These are phyloP conservation scores for Pichia sporocuriosa DNA, from an alignment of 805 yeast genomes.

Conservation along the genomic window DNA sequence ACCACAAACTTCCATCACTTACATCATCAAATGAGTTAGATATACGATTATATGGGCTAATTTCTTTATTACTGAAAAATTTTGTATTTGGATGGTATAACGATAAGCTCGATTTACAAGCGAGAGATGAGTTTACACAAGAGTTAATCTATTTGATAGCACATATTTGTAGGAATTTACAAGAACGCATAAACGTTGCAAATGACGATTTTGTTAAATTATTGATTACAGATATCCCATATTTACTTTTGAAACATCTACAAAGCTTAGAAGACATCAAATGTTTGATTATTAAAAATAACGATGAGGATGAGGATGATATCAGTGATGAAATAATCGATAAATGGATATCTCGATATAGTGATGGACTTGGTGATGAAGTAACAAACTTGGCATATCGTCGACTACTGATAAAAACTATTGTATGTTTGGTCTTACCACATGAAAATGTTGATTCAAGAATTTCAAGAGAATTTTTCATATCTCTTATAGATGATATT, in stretches of 20 bases:
- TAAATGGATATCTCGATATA: conserved; percentile 1
- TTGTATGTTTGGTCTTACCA: conserved; percentile 35
- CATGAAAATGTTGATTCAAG: conserved; percentile 34
- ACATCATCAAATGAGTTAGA: conserved; percentile 34
- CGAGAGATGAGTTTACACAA: conserved; percentile 34
- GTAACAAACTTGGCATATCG: neutral
- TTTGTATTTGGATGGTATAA: conserved; percentile 43
- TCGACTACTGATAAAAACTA: conserved; percentile 27
- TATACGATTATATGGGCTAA: conserved; percentile 37
- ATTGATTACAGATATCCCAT: conserved; percentile 5
- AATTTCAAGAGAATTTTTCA: conserved; percentile 33
- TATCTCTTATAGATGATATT: conserved; percentile 37
- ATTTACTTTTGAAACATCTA: neutral
- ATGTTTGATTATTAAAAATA: neutral
- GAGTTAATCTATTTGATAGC: conserved; percentile 37
- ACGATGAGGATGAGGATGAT: neutral
- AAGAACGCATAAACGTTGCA: conserved; percentile 23
- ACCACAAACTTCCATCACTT: conserved; percentile 3
- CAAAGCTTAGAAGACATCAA: neutral
- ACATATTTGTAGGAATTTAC: conserved; percentile 34
- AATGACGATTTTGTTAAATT: conserved; percentile 4
- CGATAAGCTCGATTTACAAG: conserved; percentile 28
- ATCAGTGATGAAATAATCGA: neutral
- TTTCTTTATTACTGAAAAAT: conserved; percentile 40
- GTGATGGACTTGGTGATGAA: conserved; percentile 5